Conservation (phyloP, 495 filamentous ascomycete species). For the Sabuloglossum arenarium region DNA sequence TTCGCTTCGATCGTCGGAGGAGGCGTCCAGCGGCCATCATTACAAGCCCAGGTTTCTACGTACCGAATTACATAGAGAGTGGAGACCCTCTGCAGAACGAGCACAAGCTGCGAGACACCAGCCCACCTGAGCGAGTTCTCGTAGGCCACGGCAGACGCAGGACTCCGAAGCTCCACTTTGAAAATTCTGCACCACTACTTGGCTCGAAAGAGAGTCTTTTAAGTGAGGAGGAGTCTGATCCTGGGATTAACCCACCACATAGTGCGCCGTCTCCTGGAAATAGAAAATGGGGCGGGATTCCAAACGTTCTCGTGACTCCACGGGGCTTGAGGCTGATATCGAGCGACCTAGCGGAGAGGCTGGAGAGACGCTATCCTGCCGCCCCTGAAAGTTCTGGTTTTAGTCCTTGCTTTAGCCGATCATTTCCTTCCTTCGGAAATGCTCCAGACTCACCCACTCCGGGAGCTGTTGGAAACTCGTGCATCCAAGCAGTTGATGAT, state of each 20-base stretch:
- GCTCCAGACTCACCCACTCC: neutral
- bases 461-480: neutral
- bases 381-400: neutral
- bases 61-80: neutral
- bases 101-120: neutral
- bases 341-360: neutral
- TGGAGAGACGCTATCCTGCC: neutral
- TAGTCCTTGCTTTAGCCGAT: neutral
- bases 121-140: neutral
- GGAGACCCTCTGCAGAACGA: neutral
- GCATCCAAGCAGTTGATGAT: neutral
- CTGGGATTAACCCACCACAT: neutral
- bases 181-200: neutral
- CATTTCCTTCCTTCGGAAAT: neutral
- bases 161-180: neutral
- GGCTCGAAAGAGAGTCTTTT: neutral
- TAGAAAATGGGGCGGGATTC: neutral
- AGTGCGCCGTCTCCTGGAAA: neutral
- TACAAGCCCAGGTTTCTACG: neutral
- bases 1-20: neutral
- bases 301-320: neutral
- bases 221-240: neutral
- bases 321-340: neutral
- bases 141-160: neutral
- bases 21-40: neutral